A percentile compares a stretch with the other conserved stretches of the same genome.
phyloP scores from a whole-genome alignment of 2,329 filamentous ascomycete species.

The Sarocladium kiliense region DNA sequence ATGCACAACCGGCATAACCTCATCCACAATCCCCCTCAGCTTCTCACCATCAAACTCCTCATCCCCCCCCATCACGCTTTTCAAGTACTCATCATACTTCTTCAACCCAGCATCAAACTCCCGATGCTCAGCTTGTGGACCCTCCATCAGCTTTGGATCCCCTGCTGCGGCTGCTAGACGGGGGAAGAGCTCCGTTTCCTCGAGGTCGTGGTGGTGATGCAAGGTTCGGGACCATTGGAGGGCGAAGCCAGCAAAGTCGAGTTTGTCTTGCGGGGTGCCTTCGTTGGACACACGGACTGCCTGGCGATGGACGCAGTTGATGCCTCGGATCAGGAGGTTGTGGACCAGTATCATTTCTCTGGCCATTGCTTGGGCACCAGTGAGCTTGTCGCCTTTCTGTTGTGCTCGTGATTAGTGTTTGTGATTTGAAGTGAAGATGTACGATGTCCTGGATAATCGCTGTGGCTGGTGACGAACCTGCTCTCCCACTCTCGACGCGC shows the following conservation, averaged over 20 bases:
- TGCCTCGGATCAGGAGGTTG: constrained; percentile 25
- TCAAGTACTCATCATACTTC: constrained; percentile 26
- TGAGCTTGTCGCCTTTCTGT: neutral
- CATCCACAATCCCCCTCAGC: constrained; percentile 26
- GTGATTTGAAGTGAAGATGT: neutral
- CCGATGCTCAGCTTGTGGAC: constrained; percentile 26
- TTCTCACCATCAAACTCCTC: constrained; percentile 25
- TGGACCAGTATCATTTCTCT: constrained; percentile 22
- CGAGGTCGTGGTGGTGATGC: constrained; percentile 28
- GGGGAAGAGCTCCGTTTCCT: constrained; percentile 29
- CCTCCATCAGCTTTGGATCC: constrained; percentile 24
- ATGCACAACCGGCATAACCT: constrained; percentile 27
- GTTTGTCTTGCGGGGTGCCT: constrained; percentile 10
- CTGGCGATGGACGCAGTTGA: constrained; percentile 28
- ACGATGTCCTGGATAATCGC: neutral
- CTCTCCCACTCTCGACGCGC: constrained; percentile 17
- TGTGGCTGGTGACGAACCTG: constrained; percentile 12
- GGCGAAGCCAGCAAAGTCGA: constrained; percentile 21
- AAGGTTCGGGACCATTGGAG: constrained; percentile 25
- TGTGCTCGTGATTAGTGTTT: neutral
- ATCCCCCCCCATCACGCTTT: constrained; percentile 19
- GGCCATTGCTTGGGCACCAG: neutral
- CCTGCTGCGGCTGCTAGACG: constrained; percentile 24
- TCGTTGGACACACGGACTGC: constrained; percentile 17
- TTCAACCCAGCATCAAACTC: constrained; percentile 24